Percentiles rank a stretch among this genome's conserved stretches.
Evolutionary conservation across 495 filamentous ascomycete species (phyloP).

Genomic region (Penicillium manginii): DNA sequence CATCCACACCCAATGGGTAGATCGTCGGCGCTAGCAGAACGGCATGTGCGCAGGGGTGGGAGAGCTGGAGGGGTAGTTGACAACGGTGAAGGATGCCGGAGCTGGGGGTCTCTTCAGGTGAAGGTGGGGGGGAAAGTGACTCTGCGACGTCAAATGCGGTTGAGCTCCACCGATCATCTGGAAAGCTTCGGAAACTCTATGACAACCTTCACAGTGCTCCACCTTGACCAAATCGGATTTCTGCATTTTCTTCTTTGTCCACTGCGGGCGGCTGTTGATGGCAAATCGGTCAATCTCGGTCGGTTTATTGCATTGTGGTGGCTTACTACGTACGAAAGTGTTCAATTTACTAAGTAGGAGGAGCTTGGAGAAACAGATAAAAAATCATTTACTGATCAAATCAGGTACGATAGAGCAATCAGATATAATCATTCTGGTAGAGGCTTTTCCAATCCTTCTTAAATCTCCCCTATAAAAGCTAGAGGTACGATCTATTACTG

Average conservation of each 20-base stretch:
- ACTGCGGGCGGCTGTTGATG: not conserved
- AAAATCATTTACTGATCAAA: too few species aligned
- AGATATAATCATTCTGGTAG: too few species aligned
- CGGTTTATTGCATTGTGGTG: conserved; percentile 19
- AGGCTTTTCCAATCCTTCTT: too few species aligned
- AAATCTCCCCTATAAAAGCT: not conserved
- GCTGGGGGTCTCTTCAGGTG: conserved; percentile 26
- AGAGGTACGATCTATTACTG: not conserved
- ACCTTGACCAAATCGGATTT: conserved; percentile 7
- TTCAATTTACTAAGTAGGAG: too few species aligned
- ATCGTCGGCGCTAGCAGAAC: conserved; percentile 16
- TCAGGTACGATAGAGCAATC: too few species aligned
- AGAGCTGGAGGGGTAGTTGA: conserved; percentile 17
- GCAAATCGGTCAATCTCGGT: conserved; percentile 17
- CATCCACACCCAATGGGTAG: conserved; percentile 36
- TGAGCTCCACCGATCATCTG: conserved; percentile 45
- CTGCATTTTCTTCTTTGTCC: conserved; percentile 6
- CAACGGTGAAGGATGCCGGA: conserved; percentile 17
- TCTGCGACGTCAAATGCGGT: conserved; percentile 47
- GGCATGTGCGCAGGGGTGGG: conserved; percentile 25
- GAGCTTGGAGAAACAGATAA: too few species aligned
- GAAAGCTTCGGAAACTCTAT: conserved; percentile 36
- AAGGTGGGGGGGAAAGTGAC: conserved; percentile 29
- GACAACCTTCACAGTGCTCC: conserved; percentile 18
- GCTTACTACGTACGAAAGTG: conserved; percentile 12